Evolutionary conservation across 2,329 filamentous ascomycete genomes (phyloP), one percentile per base, ranked within the genome.

Genomic region (Phaeosphaeriaceae sp.): DNA sequence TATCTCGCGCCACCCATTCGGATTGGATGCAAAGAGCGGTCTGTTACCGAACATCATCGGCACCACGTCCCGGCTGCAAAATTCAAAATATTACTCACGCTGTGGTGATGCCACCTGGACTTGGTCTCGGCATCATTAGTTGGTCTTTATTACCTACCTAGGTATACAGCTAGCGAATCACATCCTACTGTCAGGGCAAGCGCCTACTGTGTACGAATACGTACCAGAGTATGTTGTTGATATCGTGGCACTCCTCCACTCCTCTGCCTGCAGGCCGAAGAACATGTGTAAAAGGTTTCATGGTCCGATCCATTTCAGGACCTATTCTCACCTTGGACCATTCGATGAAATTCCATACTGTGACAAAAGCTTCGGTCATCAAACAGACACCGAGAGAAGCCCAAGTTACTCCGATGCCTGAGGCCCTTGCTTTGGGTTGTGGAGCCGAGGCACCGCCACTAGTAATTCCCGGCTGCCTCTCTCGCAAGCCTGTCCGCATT

Each of bases 51-150:
- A 37, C n/a, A 26, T 26, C 28, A 37, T 37, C 43, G 53, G 49
- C 50, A 48, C 44, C 34, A 23, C 49, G 47, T 45, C 30, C 46
- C 47, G 44, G 46, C 50, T 48, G 56, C 42, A 12, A 40, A 37
- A 47, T 48, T 52, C 51, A 54, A 52, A 48, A 52, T 39, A 54
- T 39, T 43, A 44, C 55, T 61, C 57, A 66, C 62, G 62, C 60
- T 49, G 55, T 63, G 52, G 59, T 64, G 62, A 64, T 56, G 55
- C 58, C 56, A 60, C 47, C 42, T 45, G 34, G 20, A 36, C 15
- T 18, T 46, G 42, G 38, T 49, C 53, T 58, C 58, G 56, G 62
- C 58, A 55, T 56, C 38, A 42, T 50, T 58, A 54, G 46, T 50
- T 52, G 15, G 21, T 30, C 32, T 21, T 29, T 11, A 32, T 45